A percentile compares a stretch with the other conserved stretches of the same genome.
Evolutionary conservation across 2,329 filamentous ascomycete genomes (phyloP).

Genomic region (Escovopsis sp.): DNA sequence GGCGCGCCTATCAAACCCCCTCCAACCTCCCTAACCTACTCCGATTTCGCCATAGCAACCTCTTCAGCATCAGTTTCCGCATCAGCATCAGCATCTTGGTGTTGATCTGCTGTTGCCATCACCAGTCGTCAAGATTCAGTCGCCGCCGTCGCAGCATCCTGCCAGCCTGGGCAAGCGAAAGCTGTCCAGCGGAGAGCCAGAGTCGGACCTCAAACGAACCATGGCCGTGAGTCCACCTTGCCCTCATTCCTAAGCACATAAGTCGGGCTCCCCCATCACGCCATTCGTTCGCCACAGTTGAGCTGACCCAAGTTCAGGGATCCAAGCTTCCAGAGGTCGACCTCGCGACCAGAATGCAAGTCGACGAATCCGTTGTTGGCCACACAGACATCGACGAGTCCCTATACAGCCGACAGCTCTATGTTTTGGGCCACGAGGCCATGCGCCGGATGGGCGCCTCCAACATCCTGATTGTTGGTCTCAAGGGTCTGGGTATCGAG

Average conservation of each 20-base stretch:
- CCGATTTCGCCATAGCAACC: too few species aligned
- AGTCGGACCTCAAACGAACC: constrained; percentile 41
- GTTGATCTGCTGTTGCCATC: constrained; percentile 14
- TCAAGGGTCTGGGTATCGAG: constrained; percentile 91
- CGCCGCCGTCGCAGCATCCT: constrained; percentile 13
- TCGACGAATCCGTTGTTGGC: constrained; percentile 44
- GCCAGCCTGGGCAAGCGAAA: constrained; percentile 55
- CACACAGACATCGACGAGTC: constrained; percentile 54
- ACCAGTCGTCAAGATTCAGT: constrained; percentile 21
- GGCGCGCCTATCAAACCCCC: too few species aligned
- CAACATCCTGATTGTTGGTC: constrained; percentile 79
- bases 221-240: constrained; percentile 39
- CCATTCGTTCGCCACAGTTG: background rate
- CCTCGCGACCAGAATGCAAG: constrained; percentile 50
- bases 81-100: constrained; percentile 11
- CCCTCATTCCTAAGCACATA: background rate
- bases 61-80: too few species aligned
- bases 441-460: constrained; percentile 99
- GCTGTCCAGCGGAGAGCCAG: constrained; percentile 44
- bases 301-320: constrained; percentile 21
- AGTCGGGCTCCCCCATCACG: background rate
- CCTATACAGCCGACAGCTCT: constrained; percentile 61
- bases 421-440: constrained; percentile 59
- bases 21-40: too few species aligned
- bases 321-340: constrained; percentile 43